phyloP scores from a whole-genome alignment of 805 yeast genomes.

The Nematodospora valgi region DNA sequence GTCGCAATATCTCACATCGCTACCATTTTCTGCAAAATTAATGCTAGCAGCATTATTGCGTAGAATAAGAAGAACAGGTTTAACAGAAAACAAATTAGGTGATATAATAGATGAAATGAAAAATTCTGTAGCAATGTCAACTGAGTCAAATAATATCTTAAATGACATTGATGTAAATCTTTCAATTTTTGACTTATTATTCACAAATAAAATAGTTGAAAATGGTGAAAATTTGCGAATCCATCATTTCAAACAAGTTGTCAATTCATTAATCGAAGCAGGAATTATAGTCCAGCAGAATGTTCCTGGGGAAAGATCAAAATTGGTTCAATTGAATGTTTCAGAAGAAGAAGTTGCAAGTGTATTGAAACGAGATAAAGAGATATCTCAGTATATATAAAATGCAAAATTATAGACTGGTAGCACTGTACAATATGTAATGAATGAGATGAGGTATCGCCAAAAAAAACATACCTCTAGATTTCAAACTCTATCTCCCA shows the following conservation, averaged over 20 bases:
- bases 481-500: not conserved
- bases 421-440: too few species aligned
- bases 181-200: conserved; percentile 18
- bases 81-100: conserved; percentile 69
- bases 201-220: conserved; percentile 19
- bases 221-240: conserved; percentile 44
- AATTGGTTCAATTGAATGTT: conserved; percentile 60
- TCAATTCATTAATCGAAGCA: conserved; percentile 71
- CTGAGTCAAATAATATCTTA: conserved; percentile 17
- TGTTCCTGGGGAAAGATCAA: conserved; percentile 62
- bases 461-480: not conserved
- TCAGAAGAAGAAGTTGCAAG: conserved; percentile 66
- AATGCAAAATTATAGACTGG: not conserved
- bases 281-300: conserved; percentile 74
- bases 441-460: not conserved
- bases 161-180: conserved; percentile 8
- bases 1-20: conserved; percentile 50
- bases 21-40: conserved; percentile 70
- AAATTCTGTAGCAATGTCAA: conserved; percentile 42
- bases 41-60: conserved; percentile 66
- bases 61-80: conserved; percentile 61
- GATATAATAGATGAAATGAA: conserved; percentile 77
- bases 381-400: conserved; percentile 11
- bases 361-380: conserved; percentile 55
- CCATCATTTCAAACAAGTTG: conserved; percentile 54